Evolutionary conservation across 2,329 filamentous ascomycete species (phyloP).

Genomic region (Calycina herbarum): DNA sequence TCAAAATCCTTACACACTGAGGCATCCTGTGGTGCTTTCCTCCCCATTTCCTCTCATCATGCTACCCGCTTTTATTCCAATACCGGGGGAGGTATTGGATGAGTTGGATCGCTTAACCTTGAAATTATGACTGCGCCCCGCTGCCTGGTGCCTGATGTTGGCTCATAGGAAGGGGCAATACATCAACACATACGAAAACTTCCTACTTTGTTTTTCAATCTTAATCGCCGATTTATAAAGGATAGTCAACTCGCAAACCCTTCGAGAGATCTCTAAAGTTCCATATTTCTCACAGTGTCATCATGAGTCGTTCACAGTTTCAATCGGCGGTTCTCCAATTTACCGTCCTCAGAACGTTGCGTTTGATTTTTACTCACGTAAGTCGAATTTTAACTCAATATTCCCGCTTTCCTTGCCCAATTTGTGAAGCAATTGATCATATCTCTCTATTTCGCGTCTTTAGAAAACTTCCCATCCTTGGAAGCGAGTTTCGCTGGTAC

Average conservation of each 20-base stretch:
- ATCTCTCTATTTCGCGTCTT: neutral
- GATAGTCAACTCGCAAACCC: no score
- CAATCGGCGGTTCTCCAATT: conserved; percentile 11
- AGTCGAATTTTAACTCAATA: neutral
- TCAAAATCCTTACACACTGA: no score
- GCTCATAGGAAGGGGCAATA: neutral
- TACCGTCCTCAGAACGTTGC: neutral
- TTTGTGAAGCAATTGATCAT: neutral
- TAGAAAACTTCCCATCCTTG: no score
- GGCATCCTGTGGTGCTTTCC: no score
- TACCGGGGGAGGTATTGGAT: no score
- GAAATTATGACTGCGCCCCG: neutral
- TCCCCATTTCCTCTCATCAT: neutral
- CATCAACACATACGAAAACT: neutral
- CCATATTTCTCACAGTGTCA: no score
- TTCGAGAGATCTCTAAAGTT: no score
- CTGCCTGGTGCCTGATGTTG: neutral
- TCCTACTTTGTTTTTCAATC: no score
- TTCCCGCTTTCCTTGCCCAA: neutral
- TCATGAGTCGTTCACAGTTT: conserved; percentile 10
- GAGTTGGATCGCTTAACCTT: no score
- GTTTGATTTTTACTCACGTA: conserved; percentile 7
- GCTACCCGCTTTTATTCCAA: neutral
- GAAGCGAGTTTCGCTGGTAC: neutral
- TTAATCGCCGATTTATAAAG: no score